These are phyloP conservation scores for Trichophyton mentagrophytes DNA, from an alignment of 2,329 filamentous ascomycete genomes.

Conservation along the genomic window DNA sequence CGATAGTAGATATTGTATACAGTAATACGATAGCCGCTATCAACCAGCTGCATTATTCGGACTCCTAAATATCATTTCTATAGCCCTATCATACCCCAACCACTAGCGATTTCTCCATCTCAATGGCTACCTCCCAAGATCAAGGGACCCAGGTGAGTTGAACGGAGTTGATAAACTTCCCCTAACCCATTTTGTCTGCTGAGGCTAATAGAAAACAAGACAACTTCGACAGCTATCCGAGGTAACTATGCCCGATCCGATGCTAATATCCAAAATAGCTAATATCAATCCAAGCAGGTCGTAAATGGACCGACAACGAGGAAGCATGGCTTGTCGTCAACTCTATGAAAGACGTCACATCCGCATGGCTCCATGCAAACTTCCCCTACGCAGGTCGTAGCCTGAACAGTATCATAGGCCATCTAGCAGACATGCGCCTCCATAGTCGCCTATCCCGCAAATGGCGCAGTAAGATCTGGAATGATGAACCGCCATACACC, in stretches of 20 bases:
- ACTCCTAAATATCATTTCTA: too few relatives aligned
- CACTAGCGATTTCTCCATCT: too few relatives aligned
- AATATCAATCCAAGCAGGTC: not conserved
- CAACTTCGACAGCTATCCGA: not conserved
- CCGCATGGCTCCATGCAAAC: constrained; percentile 10
- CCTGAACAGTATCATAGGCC: constrained; percentile 7
- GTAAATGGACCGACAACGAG: constrained; percentile 12
- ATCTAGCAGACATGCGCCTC: constrained; percentile 11
- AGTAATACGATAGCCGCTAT: too few relatives aligned
- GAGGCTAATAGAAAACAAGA: not conserved
- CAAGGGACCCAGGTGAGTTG: too few relatives aligned
- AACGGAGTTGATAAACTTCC: too few relatives aligned
- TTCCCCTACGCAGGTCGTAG: constrained; percentile 9
- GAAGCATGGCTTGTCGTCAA: constrained; percentile 13
- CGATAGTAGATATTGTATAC: too few relatives aligned
- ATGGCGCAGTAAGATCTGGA: constrained; percentile 10
- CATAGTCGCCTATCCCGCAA: constrained; percentile 6
- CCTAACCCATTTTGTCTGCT: not conserved
- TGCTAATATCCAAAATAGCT: not conserved
- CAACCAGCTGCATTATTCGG: too few relatives aligned
- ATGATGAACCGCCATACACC: constrained; percentile 8
- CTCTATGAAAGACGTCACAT: constrained; percentile 8
- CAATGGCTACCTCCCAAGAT: too few relatives aligned
- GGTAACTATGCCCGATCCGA: not conserved
- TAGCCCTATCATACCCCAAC: too few relatives aligned